Percentiles rank a stretch among this genome's conserved stretches.
Conservation (phyloP, 768 basidiomycete genomes). For the Harrya chromipes region DNA sequence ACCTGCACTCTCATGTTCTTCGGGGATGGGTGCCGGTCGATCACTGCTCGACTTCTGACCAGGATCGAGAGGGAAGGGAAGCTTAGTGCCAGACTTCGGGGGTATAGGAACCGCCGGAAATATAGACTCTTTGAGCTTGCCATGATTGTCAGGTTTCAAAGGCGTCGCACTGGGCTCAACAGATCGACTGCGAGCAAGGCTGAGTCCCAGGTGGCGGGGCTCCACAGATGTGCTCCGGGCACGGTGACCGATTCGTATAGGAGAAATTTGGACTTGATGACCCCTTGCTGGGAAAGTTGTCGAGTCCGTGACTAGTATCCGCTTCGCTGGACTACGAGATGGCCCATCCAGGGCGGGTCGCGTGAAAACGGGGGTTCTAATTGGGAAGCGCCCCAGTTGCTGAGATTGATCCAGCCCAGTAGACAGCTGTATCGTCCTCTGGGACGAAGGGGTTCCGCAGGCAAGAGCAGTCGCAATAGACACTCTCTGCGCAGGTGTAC, state of each 20-base stretch:
- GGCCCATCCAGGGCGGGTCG: slow-evolving; percentile 39
- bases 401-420: slow-evolving; percentile 20
- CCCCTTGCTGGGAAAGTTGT: slow-evolving; percentile 25
- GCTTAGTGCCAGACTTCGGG: slow-evolving; percentile 10
- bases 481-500: slow-evolving; percentile 65
- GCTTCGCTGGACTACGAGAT: slow-evolving; percentile 35
- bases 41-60: slow-evolving; percentile 17
- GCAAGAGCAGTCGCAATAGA: slow-evolving; percentile 51
- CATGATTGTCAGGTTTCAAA: slow-evolving; percentile 7
- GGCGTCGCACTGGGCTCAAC: slow-evolving; percentile 21
- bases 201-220: slow-evolving; percentile 20
- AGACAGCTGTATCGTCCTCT: slow-evolving; percentile 41
- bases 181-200: slow-evolving; percentile 27
- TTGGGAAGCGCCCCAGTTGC: slow-evolving; percentile 11
- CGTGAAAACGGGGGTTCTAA: slow-evolving; percentile 37
- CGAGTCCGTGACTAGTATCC: slow-evolving; percentile 29
- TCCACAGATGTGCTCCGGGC: slow-evolving; percentile 37
- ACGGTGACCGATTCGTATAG: slow-evolving; percentile 18
- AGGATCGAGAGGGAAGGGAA: slow-evolving; percentile 30
- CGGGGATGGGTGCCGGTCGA: slow-evolving; percentile 31
- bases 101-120: slow-evolving; percentile 16
- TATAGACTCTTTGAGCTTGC: slow-evolving; percentile 17
- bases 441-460: slow-evolving; percentile 48
- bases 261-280: slow-evolving; percentile 7
- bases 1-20: slow-evolving; percentile 25